Conservation (phyloP, 116 monocot species). For the Papilionanthe hybrid region DNA sequence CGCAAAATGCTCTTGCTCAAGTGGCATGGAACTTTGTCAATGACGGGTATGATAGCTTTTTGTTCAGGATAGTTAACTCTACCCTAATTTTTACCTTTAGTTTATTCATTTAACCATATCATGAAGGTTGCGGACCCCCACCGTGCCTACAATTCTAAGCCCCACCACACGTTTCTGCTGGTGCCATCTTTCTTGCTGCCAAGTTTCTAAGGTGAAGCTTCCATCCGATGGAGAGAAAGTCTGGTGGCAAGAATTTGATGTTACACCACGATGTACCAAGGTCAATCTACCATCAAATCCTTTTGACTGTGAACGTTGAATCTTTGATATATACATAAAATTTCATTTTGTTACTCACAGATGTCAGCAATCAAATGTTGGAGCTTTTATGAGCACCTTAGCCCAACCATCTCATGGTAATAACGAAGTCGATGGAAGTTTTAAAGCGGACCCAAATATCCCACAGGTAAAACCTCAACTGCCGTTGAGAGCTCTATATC, state of each 20-base stretch:
- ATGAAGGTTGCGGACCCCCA: constrained; percentile 9
- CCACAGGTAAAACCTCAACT: constrained; percentile 2
- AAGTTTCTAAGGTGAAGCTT: constrained; percentile 34
- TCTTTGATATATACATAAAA: constrained; percentile 6
- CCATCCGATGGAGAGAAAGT: constrained; percentile 27
- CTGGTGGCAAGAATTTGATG: constrained; percentile 43
- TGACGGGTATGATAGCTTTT: constrained; percentile 19
- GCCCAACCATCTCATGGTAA: constrained; percentile 18
- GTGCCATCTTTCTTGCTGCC: constrained; percentile 21
- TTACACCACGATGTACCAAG: constrained; percentile 30
- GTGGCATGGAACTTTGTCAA: constrained; percentile 39
- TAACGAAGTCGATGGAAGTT: constrained; percentile 22
- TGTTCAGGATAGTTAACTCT: neutral
- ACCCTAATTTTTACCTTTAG: neutral
- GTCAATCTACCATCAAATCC: constrained; percentile 15
- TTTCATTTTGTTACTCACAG: constrained; percentile 9
- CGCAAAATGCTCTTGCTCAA: constrained; percentile 33
- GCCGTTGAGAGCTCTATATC: constrained; percentile 3
- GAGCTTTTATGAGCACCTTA: constrained; percentile 33
- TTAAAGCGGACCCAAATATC: constrained; percentile 14
- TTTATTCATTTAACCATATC: neutral
- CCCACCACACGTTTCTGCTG: constrained; percentile 23
- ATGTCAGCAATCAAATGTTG: constrained; percentile 43
- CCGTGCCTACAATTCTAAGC: constrained; percentile 15
- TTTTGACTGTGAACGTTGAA: neutral